Evolutionary conservation across 768 basidiomycete genomes (phyloP), one percentile per base, ranked within the genome.

Genomic region (Lactarius indigo): DNA sequence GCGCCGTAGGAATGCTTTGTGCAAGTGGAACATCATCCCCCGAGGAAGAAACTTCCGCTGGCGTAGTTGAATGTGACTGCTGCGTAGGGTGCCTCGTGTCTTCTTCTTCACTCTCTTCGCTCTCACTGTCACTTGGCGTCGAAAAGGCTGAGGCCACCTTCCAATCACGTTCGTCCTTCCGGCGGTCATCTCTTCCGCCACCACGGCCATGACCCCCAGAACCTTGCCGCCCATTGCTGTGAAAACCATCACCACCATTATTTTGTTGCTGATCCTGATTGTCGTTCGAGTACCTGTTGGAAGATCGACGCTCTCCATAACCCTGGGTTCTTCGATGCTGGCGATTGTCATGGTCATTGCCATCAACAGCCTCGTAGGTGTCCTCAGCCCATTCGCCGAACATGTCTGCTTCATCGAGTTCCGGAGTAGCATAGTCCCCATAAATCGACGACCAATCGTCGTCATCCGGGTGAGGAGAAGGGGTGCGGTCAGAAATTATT

Each of bases 1-100:
- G 77, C 4, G 94, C 94, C 1, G 87, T 88, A 5, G 94, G 94
- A 63, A 94, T 92, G 35, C 87, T 82, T 69, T 85, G 86, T 3
- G 93, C 94, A 18, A 96, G 82, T 1, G 94, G 94, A 1, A 94
- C 80, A 74, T 96, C 94, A 62, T 91, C 72, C 2, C 42, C 64
- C 1, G 68, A 69, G 9, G 63, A 41, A 23, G 56, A 26, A 30
- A 28, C 28, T 30, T 59, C 63, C 35, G 47, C 50, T 59, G 55
- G 71, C 58, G 72, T 69, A 37, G 44, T 5, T 23, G 60, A 42
- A 17, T 17, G 61, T 59, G 61, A 59, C 7, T 18, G 47, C 39
- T 33, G 61, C 10, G 61, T 33, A 17, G 39, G 28, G 18, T 54
- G 66, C 44, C 65, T 47, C 57, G 50, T 35, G 37, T 17, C 79